Evolutionary conservation across 2,329 filamentous ascomycete species (phyloP).

Genomic region (Ustilaginoidea virens): DNA sequence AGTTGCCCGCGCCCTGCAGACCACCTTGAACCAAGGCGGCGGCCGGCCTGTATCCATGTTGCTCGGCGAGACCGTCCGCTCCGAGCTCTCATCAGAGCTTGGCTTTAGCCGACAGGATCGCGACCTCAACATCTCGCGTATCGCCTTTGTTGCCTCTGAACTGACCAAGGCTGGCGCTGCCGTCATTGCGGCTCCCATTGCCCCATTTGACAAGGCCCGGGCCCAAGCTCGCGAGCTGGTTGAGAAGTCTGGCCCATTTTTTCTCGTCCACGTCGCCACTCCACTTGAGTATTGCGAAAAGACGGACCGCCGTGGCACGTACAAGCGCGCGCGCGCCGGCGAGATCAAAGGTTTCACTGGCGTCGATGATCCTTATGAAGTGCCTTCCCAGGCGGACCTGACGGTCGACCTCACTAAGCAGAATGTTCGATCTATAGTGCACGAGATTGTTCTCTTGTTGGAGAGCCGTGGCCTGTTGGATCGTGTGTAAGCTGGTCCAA

Average conservation of each 20-base stretch:
- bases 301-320: constrained; percentile 87
- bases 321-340: constrained; percentile 65
- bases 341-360: constrained; percentile 98
- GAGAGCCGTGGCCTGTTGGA: constrained; percentile 84
- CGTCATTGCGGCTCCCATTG: constrained; percentile 92
- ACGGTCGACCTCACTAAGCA: constrained; percentile 75
- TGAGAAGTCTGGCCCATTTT: constrained; percentile 81
- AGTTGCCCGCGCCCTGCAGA: constrained; percentile 86
- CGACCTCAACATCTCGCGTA: constrained; percentile 87
- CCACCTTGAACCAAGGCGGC: constrained; percentile 95
- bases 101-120: constrained; percentile 91
- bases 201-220: constrained; percentile 72
- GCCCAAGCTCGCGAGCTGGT: constrained; percentile 69
- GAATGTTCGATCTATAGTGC: constrained; percentile 81
- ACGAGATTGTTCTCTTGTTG: constrained; percentile 87
- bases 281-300: constrained; percentile 85
- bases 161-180: constrained; percentile 84
- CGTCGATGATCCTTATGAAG: constrained; percentile 93
- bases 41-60: constrained; percentile 89
- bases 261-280: constrained; percentile 88
- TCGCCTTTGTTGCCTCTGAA: constrained; percentile 90
- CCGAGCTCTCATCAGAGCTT: constrained; percentile 85
- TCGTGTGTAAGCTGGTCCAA: constrained; percentile 28
- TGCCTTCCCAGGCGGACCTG: constrained; percentile 65
- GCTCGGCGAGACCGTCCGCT: constrained; percentile 86